These are phyloP conservation scores for Saccharomyces hybrid DNA, from an alignment of 1,139 yeast genomes.

Conservation along the genomic window DNA sequence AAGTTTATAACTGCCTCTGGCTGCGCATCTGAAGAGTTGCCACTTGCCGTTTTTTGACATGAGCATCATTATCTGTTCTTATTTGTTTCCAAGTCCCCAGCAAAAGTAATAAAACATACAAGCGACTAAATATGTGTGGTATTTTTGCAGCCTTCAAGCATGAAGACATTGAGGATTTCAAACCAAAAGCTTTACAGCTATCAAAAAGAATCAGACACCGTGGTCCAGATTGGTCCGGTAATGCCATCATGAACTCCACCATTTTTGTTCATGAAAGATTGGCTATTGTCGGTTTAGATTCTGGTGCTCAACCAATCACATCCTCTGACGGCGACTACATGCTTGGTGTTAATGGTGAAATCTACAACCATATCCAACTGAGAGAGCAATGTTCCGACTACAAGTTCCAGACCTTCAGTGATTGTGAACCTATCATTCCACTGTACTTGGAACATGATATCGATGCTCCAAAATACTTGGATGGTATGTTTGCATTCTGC, in stretches of 20 bases:
- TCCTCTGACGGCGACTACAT: constrained; percentile 66
- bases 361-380: constrained; percentile 87
- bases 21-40: not conserved
- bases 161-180: constrained; percentile 71
- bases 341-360: constrained; percentile 93
- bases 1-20: not conserved
- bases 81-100: not conserved
- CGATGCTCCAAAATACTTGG: constrained; percentile 87
- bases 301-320: constrained; percentile 96
- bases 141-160: constrained; percentile 87
- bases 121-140: constrained; percentile 69
- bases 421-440: constrained; percentile 97
- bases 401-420: constrained; percentile 76
- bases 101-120: not conserved
- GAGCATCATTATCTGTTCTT: not conserved
- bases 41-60: not conserved
- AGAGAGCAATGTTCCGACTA: constrained; percentile 70
- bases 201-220: constrained; percentile 93
- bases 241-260: constrained; percentile 67
- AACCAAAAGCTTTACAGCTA: constrained; percentile 78
- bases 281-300: constrained; percentile 89
- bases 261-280: constrained; percentile 88
- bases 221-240: constrained; percentile 99
- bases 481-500: constrained; percentile 97
- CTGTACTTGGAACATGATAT: constrained; percentile 75